Evolutionary conservation across 768 basidiomycete species (phyloP).

Genomic region (Porpolomopsis calyptriformis): DNA sequence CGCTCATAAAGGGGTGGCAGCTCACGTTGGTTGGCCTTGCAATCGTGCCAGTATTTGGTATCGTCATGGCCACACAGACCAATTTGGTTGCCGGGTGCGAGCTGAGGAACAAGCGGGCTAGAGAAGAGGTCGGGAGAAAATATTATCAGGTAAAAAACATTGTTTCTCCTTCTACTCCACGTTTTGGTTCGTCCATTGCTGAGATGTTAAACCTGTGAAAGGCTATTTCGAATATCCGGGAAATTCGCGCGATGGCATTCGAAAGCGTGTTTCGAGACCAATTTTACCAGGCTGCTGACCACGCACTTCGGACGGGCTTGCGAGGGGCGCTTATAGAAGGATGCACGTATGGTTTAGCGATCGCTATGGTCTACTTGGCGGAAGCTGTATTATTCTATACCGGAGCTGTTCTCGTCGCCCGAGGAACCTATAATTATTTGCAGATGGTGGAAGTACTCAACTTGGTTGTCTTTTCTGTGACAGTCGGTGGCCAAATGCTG

Average conservation of each 20-base stretch:
- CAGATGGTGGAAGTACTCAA: constrained; percentile 87
- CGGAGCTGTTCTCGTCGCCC: constrained; percentile 73
- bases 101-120: constrained; percentile 65
- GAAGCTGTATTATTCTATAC: constrained; percentile 90
- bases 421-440: constrained; percentile 74
- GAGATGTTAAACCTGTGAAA: constrained; percentile 16
- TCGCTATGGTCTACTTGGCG: constrained; percentile 76
- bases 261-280: constrained; percentile 55
- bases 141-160: constrained; percentile 62
- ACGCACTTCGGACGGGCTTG: constrained; percentile 57
- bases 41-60: constrained; percentile 73
- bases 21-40: constrained; percentile 84
- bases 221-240: constrained; percentile 75
- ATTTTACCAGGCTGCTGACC: constrained; percentile 54
- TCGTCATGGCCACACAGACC: constrained; percentile 65
- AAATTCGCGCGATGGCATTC: constrained; percentile 81
- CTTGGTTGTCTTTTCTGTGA: constrained; percentile 86
- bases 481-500: constrained; percentile 87
- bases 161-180: not conserved
- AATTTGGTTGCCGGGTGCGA: constrained; percentile 63
- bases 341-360: constrained; percentile 72
- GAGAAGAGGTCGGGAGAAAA: constrained; percentile 72
- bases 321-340: constrained; percentile 83
- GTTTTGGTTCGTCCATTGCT: constrained; percentile 6
- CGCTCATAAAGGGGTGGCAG: constrained; percentile 81